Base-by-base conservation (phyloP, 108 stramenopile species). In the Cyclostephanos tholiformis region DNA sequence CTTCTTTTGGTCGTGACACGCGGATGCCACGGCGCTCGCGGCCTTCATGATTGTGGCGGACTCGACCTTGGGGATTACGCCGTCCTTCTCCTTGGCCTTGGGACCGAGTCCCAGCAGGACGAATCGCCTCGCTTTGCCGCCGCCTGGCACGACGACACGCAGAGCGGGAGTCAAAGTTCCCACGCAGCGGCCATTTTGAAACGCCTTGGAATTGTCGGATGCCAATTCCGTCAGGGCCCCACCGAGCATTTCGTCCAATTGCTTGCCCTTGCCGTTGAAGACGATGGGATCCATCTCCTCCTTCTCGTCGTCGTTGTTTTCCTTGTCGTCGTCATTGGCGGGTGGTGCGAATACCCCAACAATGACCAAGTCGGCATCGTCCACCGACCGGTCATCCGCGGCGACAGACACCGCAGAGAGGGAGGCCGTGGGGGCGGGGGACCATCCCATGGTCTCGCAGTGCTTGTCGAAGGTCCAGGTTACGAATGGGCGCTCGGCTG, bases 401-500 rank as follows among this genome's bases (percentile, higher is more conserved):
- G 71, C 14, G n/a, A 26, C 39, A n/a, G 64, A 41, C 19, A 38
- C 44, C 20, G 71, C 74, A 30, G 78, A 43, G 26, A 91, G 62
- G 0, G 75, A 63, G n/a, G 72, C 81, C 9, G 60, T 63, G 16
- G 79, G 55, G 12, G 90, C 35, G 22, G 78, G 76, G 43, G 62
- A 87, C 89, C 89, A 91, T n/a, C 82, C 86, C 91, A 95, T 95
- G 4, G 83, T 67, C 13, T 80, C 80, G 65, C 91, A 93, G 8
- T 88, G 84, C 35, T 79, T 77, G 66, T 95, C 91, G 75, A 84
- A 95, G 5, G 89, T 77, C 94, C 94, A 95, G 0, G 90, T 95
- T 14, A 75, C 64, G 69, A 94, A 94, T 17, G 89, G 73, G 13
- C 78, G 73, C 29, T 75, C 74, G 22, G 32, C 46, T 22, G 76